Conservation (phyloP, 768 basidiomycete genomes). For the Hericium alpestre region DNA sequence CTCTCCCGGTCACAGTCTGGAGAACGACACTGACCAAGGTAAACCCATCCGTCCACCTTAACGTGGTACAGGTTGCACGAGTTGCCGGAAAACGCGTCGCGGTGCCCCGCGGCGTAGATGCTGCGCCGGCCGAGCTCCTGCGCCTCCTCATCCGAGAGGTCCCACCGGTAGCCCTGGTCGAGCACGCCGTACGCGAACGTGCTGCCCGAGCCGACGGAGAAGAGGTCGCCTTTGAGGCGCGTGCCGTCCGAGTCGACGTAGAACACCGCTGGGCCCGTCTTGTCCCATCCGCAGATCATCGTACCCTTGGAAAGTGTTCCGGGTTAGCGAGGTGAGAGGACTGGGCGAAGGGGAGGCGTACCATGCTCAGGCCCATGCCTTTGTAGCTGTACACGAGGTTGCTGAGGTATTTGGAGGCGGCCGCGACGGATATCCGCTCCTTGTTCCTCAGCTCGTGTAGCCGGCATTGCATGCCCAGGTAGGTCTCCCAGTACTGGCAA, state of each 20-base stretch:
- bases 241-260: constrained; percentile 98
- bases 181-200: constrained; percentile 99
- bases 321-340: constrained; percentile 1
- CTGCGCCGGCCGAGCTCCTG: constrained; percentile 88
- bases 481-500: constrained; percentile 98
- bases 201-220: constrained; percentile 96
- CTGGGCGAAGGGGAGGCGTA: constrained; percentile 25
- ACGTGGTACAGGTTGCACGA: constrained; percentile 94
- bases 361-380: constrained; percentile 99
- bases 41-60: constrained; percentile 90
- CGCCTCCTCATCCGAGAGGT: constrained; percentile 85
- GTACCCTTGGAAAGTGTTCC: constrained; percentile 55
- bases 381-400: constrained; percentile 98
- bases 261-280: constrained; percentile 92
- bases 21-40: constrained; percentile 61
- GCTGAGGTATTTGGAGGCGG: constrained; percentile 93
- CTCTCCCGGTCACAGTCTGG: not conserved
- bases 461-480: constrained; percentile 95
- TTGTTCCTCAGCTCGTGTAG: constrained; percentile 92
- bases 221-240: constrained; percentile 91
- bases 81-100: constrained; percentile 94
- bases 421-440: constrained; percentile 98
- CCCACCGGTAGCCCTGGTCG: constrained; percentile 92
- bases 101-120: constrained; percentile 94
- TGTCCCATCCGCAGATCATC: constrained; percentile 99